phyloP scores from a whole-genome alignment of 805 yeast genomes.

The Metschnikowia dekortorum region DNA sequence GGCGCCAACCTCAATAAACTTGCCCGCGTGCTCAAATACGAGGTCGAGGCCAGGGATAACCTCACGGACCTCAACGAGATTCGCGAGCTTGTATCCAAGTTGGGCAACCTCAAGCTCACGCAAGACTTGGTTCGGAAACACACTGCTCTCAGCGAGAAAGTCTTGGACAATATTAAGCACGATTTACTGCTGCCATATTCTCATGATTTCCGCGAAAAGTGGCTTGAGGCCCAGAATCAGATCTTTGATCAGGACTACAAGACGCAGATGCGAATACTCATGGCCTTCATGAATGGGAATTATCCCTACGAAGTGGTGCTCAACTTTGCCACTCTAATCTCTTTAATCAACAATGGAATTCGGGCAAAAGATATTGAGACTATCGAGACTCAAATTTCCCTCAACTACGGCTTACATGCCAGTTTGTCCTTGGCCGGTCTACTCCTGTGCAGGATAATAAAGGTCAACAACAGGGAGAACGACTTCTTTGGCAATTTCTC shows the following conservation, averaged over 20 bases:
- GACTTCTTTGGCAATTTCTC: constrained; percentile 23
- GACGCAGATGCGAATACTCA: constrained; percentile 22
- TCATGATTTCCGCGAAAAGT: constrained; percentile 37
- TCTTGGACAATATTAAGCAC: constrained; percentile 45
- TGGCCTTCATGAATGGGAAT: constrained; percentile 38
- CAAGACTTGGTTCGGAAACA: constrained; percentile 71
- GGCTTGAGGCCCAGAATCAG: constrained; percentile 65
- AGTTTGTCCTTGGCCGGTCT: constrained; percentile 46
- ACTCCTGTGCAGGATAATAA: constrained; percentile 45
- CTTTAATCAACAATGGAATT: constrained; percentile 65
- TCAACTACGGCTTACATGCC: constrained; percentile 60
- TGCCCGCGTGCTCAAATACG: constrained; percentile 67
- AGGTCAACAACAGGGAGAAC: constrained; percentile 21
- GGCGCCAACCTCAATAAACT: constrained; percentile 66
- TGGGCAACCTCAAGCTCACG: constrained; percentile 60
- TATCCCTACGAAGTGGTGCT: constrained; percentile 41
- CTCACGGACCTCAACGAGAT: constrained; percentile 43
- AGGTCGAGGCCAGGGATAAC: constrained; percentile 45
- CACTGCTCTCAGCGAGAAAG: constrained; percentile 66
- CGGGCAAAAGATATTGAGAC: constrained; percentile 56
- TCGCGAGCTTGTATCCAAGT: constrained; percentile 63
- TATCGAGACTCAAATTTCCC: constrained; percentile 52
- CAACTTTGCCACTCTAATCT: constrained; percentile 52
- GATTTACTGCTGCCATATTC: constrained; percentile 16
- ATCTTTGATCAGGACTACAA: constrained; percentile 45